Evolutionary conservation across 2,329 filamentous ascomycete species (phyloP).

Genomic region (Colletotrichum sp.): DNA sequence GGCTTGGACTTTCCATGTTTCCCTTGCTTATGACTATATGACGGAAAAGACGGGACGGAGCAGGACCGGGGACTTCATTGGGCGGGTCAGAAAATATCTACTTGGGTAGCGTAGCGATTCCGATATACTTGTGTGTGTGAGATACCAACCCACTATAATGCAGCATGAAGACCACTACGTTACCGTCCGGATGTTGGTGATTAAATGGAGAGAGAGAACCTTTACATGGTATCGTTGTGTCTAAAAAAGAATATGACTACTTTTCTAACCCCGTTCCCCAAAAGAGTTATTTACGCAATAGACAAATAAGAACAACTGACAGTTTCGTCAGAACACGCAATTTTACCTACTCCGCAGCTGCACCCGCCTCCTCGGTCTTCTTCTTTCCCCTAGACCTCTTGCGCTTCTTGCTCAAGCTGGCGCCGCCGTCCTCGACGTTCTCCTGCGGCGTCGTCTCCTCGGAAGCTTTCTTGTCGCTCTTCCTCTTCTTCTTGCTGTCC

Average conservation of each 20-base stretch:
- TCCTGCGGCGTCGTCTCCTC: constrained; percentile 14
- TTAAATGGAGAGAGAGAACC: not conserved
- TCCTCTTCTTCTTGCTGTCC: constrained; percentile 25
- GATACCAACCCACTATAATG: constrained; percentile 4
- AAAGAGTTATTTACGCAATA: not conserved
- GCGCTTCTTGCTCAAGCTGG: constrained; percentile 49
- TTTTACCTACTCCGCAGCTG: not conserved
- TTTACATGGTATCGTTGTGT: constrained; percentile 16
- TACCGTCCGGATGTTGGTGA: not conserved
- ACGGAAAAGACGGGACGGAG: not conserved
- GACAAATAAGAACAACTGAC: not conserved
- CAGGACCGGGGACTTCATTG: not conserved
- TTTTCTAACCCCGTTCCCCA: constrained; percentile 1
- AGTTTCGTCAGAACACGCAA: not conserved
- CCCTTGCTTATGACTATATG: not conserved
- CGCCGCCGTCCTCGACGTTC: constrained; percentile 32
- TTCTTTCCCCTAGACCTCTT: constrained; percentile 56
- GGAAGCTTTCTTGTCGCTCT: constrained; percentile 22
- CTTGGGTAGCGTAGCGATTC: constrained; percentile 5
- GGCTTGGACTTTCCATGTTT: not conserved
- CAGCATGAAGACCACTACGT: not conserved
- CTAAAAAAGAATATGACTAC: constrained; percentile 2
- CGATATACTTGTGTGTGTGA: constrained; percentile 6
- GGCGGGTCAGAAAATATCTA: not conserved
- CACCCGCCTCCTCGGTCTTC: constrained; percentile 35